Evolutionary conservation across 805 yeast species (phyloP).

Genomic region (Saccharomyces jurei): DNA sequence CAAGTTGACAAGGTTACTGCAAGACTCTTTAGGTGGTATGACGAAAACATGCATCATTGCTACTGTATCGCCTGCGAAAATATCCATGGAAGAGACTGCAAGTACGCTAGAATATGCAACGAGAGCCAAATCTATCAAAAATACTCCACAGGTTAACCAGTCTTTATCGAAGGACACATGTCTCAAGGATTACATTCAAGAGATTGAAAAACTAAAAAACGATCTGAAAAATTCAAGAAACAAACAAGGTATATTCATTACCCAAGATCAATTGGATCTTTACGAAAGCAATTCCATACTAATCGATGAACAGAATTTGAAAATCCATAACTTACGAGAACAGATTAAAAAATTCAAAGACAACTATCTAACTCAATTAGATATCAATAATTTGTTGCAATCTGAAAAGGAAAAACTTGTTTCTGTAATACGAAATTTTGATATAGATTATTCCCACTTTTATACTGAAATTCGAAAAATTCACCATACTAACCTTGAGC

Average conservation of each 20-base stretch:
- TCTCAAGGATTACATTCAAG: conserved; percentile 44
- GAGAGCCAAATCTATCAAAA: conserved; percentile 68
- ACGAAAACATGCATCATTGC: conserved; percentile 80
- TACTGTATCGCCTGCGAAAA: conserved; percentile 70
- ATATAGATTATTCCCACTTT: conserved; percentile 10
- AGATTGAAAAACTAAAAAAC: conserved; percentile 47
- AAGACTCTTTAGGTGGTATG: conserved; percentile 77
- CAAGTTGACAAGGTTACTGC: conserved; percentile 66
- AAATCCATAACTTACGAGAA: conserved; percentile 40
- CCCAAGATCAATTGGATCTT: conserved; percentile 34
- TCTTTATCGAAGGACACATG: conserved; percentile 50
- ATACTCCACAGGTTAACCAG: conserved; percentile 55
- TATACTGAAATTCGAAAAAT: conserved; percentile 11
- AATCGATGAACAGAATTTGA: conserved; percentile 43
- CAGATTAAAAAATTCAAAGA: conserved; percentile 37
- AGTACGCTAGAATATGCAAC: conserved; percentile 80
- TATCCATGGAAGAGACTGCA: conserved; percentile 64
- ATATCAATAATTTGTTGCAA: conserved; percentile 16
- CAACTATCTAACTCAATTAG: conserved; percentile 33
- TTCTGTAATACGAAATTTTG: conserved; percentile 13
- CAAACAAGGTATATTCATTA: conserved; percentile 60
- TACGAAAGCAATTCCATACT: conserved; percentile 43
- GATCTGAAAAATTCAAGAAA: conserved; percentile 57
- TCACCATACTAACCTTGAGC: conserved; percentile 10
- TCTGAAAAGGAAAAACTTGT: conserved; percentile 7